Percentiles rank a stretch among this genome's conserved stretches.
Conservation (phyloP, 306 rosid genomes). For the Prunus mongolica region DNA sequence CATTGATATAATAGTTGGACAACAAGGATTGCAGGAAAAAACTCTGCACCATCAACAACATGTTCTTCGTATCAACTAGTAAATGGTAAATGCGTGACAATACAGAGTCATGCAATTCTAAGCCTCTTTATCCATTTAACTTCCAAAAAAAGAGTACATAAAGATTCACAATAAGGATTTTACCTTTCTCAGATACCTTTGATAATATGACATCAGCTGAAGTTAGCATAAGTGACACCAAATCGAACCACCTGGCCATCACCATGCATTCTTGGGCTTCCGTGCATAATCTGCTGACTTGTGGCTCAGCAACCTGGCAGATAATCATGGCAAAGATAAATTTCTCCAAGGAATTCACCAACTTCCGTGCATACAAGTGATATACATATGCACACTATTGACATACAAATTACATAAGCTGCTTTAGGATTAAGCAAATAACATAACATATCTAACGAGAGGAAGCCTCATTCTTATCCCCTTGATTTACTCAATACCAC, state of each 20-base stretch:
- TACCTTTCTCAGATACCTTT: slow-evolving; percentile 94
- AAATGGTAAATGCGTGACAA: background rate
- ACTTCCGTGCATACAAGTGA: background rate
- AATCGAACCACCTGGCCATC: slow-evolving; percentile 73
- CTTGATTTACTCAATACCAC: background rate
- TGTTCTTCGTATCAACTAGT: background rate
- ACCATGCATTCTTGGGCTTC: slow-evolving; percentile 79
- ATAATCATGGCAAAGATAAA: slow-evolving; percentile 10
- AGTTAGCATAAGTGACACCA: slow-evolving; percentile 75
- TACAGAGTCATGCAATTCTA: background rate
- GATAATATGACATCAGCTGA: slow-evolving; percentile 87
- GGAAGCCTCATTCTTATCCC: background rate
- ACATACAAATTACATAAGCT: background rate
- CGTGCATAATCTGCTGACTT: slow-evolving; percentile 64
- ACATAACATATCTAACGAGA: background rate
- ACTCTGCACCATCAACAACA: background rate
- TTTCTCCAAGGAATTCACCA: background rate
- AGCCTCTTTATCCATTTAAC: background rate
- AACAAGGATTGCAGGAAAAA: background rate
- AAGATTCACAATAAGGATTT: background rate
- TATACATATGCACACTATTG: background rate
- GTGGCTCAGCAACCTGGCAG: slow-evolving; percentile 74
- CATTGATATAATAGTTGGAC: background rate
- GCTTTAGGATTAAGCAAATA: background rate
- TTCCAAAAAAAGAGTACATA: background rate